Percentiles rank a stretch among this genome's conserved stretches.
phyloP scores from a whole-genome alignment of 2,329 filamentous ascomycete genomes.

The Shiraia sp. region DNA sequence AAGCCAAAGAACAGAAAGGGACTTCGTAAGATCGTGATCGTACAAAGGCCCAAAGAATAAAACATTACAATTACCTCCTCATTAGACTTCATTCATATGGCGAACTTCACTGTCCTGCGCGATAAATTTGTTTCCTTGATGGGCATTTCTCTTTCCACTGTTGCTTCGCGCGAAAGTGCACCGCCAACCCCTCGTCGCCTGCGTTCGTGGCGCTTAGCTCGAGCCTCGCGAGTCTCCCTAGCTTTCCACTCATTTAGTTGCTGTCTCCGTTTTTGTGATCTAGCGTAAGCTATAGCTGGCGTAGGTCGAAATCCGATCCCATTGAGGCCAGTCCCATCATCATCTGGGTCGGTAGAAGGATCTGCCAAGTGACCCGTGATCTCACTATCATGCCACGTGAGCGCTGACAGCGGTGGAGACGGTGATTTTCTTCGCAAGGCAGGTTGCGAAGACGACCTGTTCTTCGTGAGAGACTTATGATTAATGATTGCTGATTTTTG shows the following conservation, averaged over 20 bases:
- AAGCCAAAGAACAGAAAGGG: neutral
- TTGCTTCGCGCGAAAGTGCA: conserved; percentile 31
- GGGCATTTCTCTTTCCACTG: conserved; percentile 32
- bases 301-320: conserved; percentile 67
- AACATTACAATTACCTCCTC: conserved; percentile 22
- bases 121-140: conserved; percentile 14
- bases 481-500: conserved; percentile 8
- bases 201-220: conserved; percentile 59
- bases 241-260: conserved; percentile 64
- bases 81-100: conserved; percentile 19
- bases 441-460: conserved; percentile 17
- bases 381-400: conserved; percentile 63
- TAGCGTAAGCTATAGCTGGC: conserved; percentile 60
- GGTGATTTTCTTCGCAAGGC: conserved; percentile 29
- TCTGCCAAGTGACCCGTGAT: conserved; percentile 63
- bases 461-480: conserved; percentile 6
- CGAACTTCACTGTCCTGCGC: conserved; percentile 38
- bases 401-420: conserved; percentile 37
- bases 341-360: conserved; percentile 56
- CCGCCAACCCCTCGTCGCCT: conserved; percentile 43
- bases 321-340: conserved; percentile 67
- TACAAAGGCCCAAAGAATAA: conserved; percentile 8
- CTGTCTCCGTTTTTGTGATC: conserved; percentile 60
- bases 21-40: conserved; percentile 26
- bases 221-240: conserved; percentile 62